Base-by-base conservation (phyloP, 768 basidiomycete species). In the Leccinum broughii region DNA sequence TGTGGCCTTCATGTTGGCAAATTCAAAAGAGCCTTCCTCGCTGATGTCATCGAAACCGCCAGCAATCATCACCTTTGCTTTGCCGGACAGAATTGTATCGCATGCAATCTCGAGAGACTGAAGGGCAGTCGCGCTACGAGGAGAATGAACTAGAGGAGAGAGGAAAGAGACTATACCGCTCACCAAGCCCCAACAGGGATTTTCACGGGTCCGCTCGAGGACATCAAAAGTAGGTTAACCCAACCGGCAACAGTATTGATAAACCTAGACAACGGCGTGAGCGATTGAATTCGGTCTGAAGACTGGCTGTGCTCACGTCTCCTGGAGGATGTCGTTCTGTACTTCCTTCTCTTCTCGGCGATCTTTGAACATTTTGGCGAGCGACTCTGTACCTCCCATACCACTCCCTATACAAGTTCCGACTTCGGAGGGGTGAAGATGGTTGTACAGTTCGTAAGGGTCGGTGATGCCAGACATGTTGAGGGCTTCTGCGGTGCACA, bases 1-100 rank as follows among this genome's bases (percentile, higher is more conserved):
- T 6, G 97, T 99, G 1, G 97, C 97, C 77, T 98, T 97, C 97
- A 99, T 99, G 81, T 98, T 98, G 54, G 95, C 97, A 76, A 99
- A 99, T 75, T 99, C 96, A 75, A 88, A 98, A 8, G 96, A 98
- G 17, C 96, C 97, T 77, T 99, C 97, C 76, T 99, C 97, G 64
- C 90, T 92, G 73, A 98, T 85, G 73, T 99, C 97, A 70, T 99
- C 97, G 78, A 95, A 98, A 59, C 97, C 97, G 73, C 97, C 97
- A 37, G 96, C 92, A 62, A 99, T 88, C 97, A 99, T 99, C 71
- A 99, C 88, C 78, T 98, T 98, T 35, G 97, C 97, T 75, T 99
- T 99, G 62, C 95, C 92, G 7, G 91, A 90, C 37, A 96, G 75
- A 64, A 99, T 89, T 0, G 93, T 92, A 69, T 99, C 97, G 65